These are phyloP conservation scores for Brettanomyces nanus DNA, from an alignment of 805 yeast genomes.

Conservation along the genomic window DNA sequence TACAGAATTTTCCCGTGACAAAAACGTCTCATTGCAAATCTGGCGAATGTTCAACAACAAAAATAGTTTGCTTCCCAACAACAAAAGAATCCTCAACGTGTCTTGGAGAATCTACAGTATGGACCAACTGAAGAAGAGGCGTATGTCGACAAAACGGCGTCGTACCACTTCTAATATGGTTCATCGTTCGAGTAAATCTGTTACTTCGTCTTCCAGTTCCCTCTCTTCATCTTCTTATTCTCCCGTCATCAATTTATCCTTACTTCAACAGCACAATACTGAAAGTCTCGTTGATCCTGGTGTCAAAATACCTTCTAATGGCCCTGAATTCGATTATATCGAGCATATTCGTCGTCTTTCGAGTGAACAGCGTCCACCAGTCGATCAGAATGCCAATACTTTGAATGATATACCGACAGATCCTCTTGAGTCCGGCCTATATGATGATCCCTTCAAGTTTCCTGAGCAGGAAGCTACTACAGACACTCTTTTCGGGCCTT, in stretches of 20 bases:
- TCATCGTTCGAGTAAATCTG: not conserved
- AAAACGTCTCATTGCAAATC: constrained; percentile 25
- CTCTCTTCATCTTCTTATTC: not conserved
- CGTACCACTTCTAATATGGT: no score
- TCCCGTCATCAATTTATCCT: constrained; percentile 6
- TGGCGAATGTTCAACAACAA: constrained; percentile 30
- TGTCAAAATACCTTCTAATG: not conserved
- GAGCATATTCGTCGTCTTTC: constrained; percentile 30
- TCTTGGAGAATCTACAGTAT: constrained; percentile 30
- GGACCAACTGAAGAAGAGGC: constrained; percentile 18
- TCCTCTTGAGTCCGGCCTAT: not conserved
- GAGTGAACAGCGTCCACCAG: constrained; percentile 23
- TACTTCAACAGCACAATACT: constrained; percentile 14
- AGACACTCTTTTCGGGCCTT: not conserved
- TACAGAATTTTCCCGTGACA: constrained; percentile 18
- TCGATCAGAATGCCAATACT: no score
- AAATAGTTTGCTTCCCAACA: constrained; percentile 26
- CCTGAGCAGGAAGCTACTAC: not conserved
- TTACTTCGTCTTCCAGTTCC: not conserved
- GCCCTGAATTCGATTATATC: constrained; percentile 28
- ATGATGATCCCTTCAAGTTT: not conserved
- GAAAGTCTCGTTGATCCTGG: constrained; percentile 7
- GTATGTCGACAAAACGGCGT: constrained; percentile 2
- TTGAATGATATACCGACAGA: not conserved
- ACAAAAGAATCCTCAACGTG: constrained; percentile 26